Evolutionary conservation across 2,329 filamentous ascomycete species (phyloP).

Genomic region (Cordyceps tenuipes): DNA sequence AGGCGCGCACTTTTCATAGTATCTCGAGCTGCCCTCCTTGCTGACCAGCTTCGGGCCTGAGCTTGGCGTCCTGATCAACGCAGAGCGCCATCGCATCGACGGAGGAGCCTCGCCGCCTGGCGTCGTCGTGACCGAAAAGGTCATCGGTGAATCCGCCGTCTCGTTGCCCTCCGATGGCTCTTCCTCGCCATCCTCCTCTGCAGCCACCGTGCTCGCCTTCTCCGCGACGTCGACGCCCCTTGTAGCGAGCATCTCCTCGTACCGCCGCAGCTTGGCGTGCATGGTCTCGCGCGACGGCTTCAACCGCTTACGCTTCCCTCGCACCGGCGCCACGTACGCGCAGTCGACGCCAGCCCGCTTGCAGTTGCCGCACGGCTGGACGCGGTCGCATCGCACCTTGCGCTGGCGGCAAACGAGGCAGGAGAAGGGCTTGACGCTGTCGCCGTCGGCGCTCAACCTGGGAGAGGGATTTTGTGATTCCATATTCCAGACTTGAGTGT

Average conservation of each 20-base stretch:
- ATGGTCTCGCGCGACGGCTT: slow-evolving; percentile 36
- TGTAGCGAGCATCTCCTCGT: slow-evolving; percentile 28
- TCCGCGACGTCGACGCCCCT: slow-evolving; percentile 6
- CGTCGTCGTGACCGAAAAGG: not conserved
- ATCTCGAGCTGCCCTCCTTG: slow-evolving; percentile 6
- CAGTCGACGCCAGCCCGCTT: slow-evolving; percentile 29
- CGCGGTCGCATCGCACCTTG: slow-evolving; percentile 35
- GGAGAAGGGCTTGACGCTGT: slow-evolving; percentile 13
- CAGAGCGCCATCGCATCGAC: not conserved
- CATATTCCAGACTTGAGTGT: not conserved
- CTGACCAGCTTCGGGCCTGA: slow-evolving; percentile 3
- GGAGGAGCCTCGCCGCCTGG: not conserved
- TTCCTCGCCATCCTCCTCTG: not conserved
- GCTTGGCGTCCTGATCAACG: not conserved
- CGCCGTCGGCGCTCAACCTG: not conserved
- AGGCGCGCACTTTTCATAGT: slow-evolving; percentile 9
- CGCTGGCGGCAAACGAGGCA: slow-evolving; percentile 30
- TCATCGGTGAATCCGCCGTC: not conserved
- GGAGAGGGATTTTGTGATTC: not conserved
- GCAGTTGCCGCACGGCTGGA: slow-evolving; percentile 36
- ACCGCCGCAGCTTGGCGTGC: slow-evolving; percentile 53
- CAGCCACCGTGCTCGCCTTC: not conserved
- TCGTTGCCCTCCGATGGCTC: not conserved
- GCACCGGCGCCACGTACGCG: slow-evolving; percentile 22
- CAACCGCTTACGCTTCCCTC: slow-evolving; percentile 21